Base-by-base conservation (phyloP, 73 alveolate species). In the Stentor coeruleus region DNA sequence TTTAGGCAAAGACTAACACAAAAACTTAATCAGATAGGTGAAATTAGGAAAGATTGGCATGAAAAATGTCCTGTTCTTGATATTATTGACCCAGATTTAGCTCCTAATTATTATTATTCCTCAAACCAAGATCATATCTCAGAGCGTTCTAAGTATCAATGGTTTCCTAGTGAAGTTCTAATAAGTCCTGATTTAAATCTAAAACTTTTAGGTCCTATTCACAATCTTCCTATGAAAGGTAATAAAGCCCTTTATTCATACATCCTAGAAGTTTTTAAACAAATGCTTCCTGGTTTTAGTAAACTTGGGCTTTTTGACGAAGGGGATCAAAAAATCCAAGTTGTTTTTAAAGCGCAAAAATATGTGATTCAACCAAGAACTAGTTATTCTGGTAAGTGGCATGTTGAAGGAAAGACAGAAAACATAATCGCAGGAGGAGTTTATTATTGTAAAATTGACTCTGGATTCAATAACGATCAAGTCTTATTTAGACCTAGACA, bases 321-420 rank as follows among this genome's bases (percentile, higher is more conserved):
- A 55, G 20, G 20, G 72, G 20, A 55, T 15, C 15, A 55, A 15
- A 55, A n/a, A n/a, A n/a, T 55, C 15, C n/a, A 55, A n/a, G 72
- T 55, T 15, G 72, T 55, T 15, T 15, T 55, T 15, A 55, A 55
- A n/a, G 72, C 72, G 15, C n/a, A 55, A n/a, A 55, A 55, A 55
- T 55, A 55, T 55, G 72, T 55, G 20, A 55, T 55, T 15, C 26
- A 15, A 15, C 72, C 72, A 15, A n/a, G 72, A 15, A 55, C 72
- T 15, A 15, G 26, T 15, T 55, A 55, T 55, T 55, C 72, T 15
- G 72, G 72, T 15, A 55, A 55, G 20, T 55, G 72, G 20, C 72
- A 55, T n/a, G 20, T 55, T 15, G 72, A 55, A 55, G 72, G 72
- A 55, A 55, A 55, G 72, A 55, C 72, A 55, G 72, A 55, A 55